Conservation (phyloP, 495 filamentous ascomycete species). For the Neurospora pannonica region DNA sequence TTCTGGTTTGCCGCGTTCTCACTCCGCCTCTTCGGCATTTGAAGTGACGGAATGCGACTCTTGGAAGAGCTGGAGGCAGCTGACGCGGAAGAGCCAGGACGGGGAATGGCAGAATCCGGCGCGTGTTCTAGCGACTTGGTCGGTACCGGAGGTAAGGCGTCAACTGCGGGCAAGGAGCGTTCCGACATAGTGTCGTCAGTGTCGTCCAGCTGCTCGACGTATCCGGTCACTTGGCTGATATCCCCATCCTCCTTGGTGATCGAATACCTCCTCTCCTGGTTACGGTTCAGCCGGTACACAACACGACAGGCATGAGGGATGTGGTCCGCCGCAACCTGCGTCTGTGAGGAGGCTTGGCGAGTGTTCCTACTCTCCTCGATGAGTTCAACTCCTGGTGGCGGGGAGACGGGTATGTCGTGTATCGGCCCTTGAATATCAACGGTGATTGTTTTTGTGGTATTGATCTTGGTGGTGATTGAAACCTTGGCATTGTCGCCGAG, state of each 20-base stretch:
- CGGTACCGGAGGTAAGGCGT: slow-evolving; percentile 7
- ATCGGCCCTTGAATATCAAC: slow-evolving; percentile 62
- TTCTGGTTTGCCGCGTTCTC: slow-evolving; percentile 38
- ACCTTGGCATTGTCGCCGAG: slow-evolving; percentile 43
- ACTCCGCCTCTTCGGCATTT: slow-evolving; percentile 5
- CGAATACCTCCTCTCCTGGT: slow-evolving; percentile 26
- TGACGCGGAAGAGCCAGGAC: slow-evolving; percentile 9
- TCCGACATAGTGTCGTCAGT: background rate
- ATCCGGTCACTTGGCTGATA: slow-evolving; percentile 17
- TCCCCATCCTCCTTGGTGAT: slow-evolving; percentile 27
- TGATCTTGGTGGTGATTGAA: slow-evolving; percentile 54
- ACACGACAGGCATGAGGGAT: slow-evolving; percentile 7
- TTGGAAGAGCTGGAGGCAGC: slow-evolving; percentile 7
- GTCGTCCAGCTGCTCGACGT: slow-evolving; percentile 18
- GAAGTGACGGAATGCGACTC: slow-evolving; percentile 3
- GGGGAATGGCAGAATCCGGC: background rate
- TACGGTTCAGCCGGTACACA: slow-evolving; percentile 24
- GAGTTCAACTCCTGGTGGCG: slow-evolving; percentile 59
- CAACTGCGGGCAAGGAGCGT: background rate
- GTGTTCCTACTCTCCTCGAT: slow-evolving; percentile 38
- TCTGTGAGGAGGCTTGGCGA: background rate
- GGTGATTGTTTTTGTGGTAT: slow-evolving; percentile 60
- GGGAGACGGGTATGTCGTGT: slow-evolving; percentile 46
- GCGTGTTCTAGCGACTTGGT: slow-evolving; percentile 7
- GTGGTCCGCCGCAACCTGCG: background rate